Conservation (phyloP, 495 filamentous ascomycete species). For the Penicillium alfredii region DNA sequence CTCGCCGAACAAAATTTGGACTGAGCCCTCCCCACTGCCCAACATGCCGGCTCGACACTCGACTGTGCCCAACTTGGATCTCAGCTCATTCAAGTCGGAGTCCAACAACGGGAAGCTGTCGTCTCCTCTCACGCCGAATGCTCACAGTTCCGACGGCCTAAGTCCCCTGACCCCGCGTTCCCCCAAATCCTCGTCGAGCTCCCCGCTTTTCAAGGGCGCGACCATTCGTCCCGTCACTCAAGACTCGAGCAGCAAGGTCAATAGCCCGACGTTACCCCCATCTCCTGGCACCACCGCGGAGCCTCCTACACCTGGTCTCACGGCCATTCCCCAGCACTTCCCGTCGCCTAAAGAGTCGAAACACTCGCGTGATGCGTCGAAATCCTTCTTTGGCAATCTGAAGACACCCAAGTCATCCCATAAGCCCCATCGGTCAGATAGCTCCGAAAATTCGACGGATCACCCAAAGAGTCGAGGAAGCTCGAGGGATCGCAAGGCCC, state of each 20-base stretch:
- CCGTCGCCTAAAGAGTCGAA: conserved; percentile 45
- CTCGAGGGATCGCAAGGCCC: conserved; percentile 36
- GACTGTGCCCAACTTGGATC: conserved; percentile 39
- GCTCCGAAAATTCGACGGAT: conserved; percentile 34
- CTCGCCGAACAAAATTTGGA: too few species aligned
- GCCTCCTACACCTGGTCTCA: conserved; percentile 42
- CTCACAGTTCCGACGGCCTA: conserved; percentile 35
- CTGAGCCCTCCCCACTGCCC: conserved; percentile 11
- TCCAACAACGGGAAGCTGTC: conserved; percentile 25
- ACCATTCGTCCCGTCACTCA: conserved; percentile 43
- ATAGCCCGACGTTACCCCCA: conserved; percentile 28
- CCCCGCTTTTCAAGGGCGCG: conserved; percentile 36
- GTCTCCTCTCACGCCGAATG: conserved; percentile 33
- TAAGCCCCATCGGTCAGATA: conserved; percentile 34
- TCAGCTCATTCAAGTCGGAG: conserved; percentile 33
- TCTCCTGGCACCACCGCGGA: conserved; percentile 27
- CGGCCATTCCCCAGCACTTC: conserved; percentile 50
- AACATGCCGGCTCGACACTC: conserved; percentile 43
- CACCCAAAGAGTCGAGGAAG: conserved; percentile 40
- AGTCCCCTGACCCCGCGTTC: conserved; percentile 42
- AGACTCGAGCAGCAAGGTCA: conserved; percentile 31
- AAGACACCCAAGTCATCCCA: conserved; percentile 52
- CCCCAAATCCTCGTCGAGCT: conserved; percentile 38
- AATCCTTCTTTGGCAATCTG: conserved; percentile 52
- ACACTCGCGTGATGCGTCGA: conserved; percentile 49